These are phyloP conservation scores for Trichoderma pleuroti DNA, from an alignment of 2,329 filamentous ascomycete species.

Conservation along the genomic window DNA sequence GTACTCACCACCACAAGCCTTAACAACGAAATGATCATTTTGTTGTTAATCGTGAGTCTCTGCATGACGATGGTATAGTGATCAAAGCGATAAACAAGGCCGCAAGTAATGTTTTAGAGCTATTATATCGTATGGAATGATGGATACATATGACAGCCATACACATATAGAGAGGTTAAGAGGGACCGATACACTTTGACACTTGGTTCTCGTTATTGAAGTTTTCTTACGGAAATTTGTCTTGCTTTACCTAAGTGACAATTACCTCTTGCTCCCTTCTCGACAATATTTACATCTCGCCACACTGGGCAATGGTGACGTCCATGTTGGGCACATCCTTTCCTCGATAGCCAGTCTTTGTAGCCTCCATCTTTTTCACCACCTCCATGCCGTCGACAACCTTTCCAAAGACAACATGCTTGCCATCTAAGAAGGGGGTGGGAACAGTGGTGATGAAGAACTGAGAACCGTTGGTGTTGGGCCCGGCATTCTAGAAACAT, in stretches of 20 bases:
- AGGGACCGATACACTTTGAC: not conserved
- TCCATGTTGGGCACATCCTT: conserved; percentile 83
- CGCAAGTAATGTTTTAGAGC: not conserved
- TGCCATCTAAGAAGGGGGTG: conserved; percentile 83
- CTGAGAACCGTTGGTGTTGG: conserved; percentile 89
- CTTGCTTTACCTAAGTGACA: not conserved
- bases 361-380: conserved; percentile 87
- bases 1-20: not conserved
- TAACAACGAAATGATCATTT: not conserved
- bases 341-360: conserved; percentile 69
- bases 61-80: not conserved
- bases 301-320: conserved; percentile 79
- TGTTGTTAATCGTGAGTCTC: not conserved
- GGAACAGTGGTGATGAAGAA: conserved; percentile 95
- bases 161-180: not conserved
- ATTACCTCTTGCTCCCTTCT: not conserved
- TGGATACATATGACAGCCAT: not conserved
- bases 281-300: conserved; percentile 70
- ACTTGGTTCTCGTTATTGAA: not conserved
- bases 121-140: not conserved
- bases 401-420: conserved; percentile 93
- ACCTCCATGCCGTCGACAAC: conserved; percentile 89
- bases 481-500: conserved; percentile 69
- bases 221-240: not conserved
- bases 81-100: not conserved